Evolutionary conservation across 2,329 filamentous ascomycete genomes (phyloP).

Genomic region (Didymella pomorum): DNA sequence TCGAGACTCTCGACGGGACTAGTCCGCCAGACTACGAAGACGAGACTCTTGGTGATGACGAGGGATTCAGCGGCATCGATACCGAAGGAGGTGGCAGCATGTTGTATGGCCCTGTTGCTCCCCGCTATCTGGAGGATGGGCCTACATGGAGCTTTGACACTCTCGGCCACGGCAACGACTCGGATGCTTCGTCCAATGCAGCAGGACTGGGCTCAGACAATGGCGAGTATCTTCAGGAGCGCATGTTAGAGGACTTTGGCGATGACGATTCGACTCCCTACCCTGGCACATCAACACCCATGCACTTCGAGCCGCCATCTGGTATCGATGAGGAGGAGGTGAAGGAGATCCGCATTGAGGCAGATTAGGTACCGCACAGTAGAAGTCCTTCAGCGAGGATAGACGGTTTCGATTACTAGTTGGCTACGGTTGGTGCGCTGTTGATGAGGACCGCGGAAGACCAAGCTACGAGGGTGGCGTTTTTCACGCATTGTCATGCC

Average conservation of each 20-base stretch:
- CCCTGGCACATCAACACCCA: conserved; percentile 33
- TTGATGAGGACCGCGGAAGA: not conserved
- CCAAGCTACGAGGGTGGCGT: not conserved
- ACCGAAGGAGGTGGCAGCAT: conserved; percentile 6
- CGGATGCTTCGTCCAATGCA: conserved; percentile 33
- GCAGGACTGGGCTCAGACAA: conserved; percentile 31
- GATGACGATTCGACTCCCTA: conserved; percentile 30
- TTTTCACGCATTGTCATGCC: conserved; percentile 12
- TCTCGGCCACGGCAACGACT: conserved; percentile 15
- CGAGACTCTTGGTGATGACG: conserved; percentile 39
- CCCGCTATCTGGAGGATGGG: conserved; percentile 12
- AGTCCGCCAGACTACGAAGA: conserved; percentile 27
- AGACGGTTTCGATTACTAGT: not conserved
- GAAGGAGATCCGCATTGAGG: conserved; percentile 28
- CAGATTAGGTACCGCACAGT: not conserved
- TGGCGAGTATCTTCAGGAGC: conserved; percentile 21
- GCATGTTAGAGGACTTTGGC: conserved; percentile 29
- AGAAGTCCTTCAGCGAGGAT: not conserved
- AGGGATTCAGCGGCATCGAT: conserved; percentile 25
- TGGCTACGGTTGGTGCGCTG: not conserved
- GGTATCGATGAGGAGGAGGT: conserved; percentile 34
- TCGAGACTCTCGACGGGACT: conserved; percentile 42
- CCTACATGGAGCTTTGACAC: conserved; percentile 37
- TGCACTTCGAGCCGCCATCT: conserved; percentile 25
- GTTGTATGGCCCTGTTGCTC: conserved; percentile 22